Evolutionary conservation across 495 filamentous ascomycete species (phyloP).

Genomic region (Sphaerosporella brunnea): DNA sequence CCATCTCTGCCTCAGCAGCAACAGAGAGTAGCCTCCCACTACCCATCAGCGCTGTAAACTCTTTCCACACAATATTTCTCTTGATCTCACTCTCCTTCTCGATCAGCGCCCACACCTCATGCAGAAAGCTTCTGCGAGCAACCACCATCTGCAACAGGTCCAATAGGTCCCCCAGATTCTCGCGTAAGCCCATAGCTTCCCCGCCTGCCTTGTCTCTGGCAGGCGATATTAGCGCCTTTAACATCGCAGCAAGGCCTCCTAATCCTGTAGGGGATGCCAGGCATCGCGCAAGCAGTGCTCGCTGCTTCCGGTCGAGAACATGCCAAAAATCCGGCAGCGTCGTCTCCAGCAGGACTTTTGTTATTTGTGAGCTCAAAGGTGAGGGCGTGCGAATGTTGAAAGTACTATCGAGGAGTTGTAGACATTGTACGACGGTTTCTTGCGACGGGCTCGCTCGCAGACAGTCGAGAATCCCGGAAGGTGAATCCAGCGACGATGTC

Average conservation of each 20-base stretch:
- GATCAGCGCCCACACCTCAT: conserved; percentile 33
- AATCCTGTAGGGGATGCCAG: conserved; percentile 56
- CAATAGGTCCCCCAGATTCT: conserved; percentile 29
- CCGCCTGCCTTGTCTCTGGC: conserved; percentile 31
- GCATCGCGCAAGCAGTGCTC: conserved; percentile 41
- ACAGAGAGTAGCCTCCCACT: conserved; percentile 53
- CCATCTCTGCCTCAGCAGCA: conserved; percentile 55
- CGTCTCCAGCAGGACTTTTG: conserved; percentile 15
- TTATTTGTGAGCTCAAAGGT: conserved; percentile 15
- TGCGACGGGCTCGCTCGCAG: conserved; percentile 3
- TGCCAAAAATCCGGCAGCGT: conserved; percentile 16
- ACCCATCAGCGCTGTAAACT: conserved; percentile 42
- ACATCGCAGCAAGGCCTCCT: conserved; percentile 45
- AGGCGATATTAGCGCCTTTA: conserved; percentile 37
- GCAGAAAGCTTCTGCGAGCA: conserved; percentile 35
- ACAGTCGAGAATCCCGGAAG: conserved; percentile 9
- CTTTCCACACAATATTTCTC: conserved; percentile 45
- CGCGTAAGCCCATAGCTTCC: conserved; percentile 24
- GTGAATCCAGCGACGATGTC: conserved; percentile 1
- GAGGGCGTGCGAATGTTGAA: conserved; percentile 18
- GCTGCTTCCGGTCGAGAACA: conserved; percentile 16
- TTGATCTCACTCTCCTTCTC: conserved; percentile 10
- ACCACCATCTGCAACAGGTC: conserved; percentile 39
- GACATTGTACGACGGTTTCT: not conserved
- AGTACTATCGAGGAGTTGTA: not conserved